phyloP scores from a whole-genome alignment of 805 yeast species.

The Metschnikowia gelsemii region DNA sequence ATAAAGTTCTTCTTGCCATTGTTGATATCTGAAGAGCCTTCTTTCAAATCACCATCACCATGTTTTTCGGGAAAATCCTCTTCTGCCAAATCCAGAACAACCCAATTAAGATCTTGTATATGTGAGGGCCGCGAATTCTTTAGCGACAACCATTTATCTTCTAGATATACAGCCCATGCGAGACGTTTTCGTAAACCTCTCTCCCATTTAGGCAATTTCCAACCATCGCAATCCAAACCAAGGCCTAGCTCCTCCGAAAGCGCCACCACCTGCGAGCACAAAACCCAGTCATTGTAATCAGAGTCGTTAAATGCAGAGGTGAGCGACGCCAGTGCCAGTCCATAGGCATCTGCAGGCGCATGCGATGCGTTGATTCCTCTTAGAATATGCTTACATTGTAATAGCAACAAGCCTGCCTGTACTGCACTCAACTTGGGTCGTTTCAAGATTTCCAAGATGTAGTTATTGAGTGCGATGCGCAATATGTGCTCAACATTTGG shows the following conservation, averaged over 20 bases:
- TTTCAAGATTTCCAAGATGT: slow-evolving; percentile 74
- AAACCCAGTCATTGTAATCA: slow-evolving; percentile 73
- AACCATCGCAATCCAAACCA: slow-evolving; percentile 83
- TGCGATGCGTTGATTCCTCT: slow-evolving; percentile 17
- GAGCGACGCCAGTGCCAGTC: slow-evolving; percentile 20
- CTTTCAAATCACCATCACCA: slow-evolving; percentile 49
- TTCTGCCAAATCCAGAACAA: slow-evolving; percentile 62
- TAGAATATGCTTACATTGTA: slow-evolving; percentile 58
- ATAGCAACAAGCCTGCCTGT: slow-evolving; percentile 78
- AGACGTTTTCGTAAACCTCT: slow-evolving; percentile 80
- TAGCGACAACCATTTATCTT: slow-evolving; percentile 87
- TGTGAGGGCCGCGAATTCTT: slow-evolving; percentile 86
- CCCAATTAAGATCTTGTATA: slow-evolving; percentile 73
- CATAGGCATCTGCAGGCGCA: slow-evolving; percentile 6
- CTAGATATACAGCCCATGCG: slow-evolving; percentile 94
- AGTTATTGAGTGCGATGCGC: slow-evolving; percentile 56
- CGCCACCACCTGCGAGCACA: slow-evolving; percentile 84
- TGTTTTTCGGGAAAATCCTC: slow-evolving; percentile 81
- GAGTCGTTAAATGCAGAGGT: slow-evolving; percentile 28
- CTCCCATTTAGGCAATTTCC: slow-evolving; percentile 97
- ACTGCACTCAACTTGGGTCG: slow-evolving; percentile 90
- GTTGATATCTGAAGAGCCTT: slow-evolving; percentile 66
- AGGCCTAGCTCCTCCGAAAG: slow-evolving; percentile 88
- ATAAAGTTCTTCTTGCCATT: slow-evolving; percentile 69
- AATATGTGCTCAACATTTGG: slow-evolving; percentile 62